Evolutionary conservation across 1,284 basidiomycete genomes (phyloP), one percentile per base, ranked within the genome.

Genomic region (Apiotrichum porosum): DNA sequence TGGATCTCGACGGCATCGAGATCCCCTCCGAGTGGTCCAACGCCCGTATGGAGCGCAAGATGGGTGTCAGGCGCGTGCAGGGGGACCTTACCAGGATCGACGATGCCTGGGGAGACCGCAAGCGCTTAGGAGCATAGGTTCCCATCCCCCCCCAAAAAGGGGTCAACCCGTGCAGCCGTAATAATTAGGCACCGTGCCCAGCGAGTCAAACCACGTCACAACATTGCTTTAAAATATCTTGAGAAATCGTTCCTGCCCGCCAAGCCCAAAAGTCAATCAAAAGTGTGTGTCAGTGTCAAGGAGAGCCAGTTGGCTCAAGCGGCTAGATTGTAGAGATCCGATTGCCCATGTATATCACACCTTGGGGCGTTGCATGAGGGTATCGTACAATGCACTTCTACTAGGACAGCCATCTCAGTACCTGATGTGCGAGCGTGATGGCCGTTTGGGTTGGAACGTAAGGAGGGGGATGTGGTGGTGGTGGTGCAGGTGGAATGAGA

Each of bases 1-100:
- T 78, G 40, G 72, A 74, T 52, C 57, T 78, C 32, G 76, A 78
- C 58, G 69, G 70, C 28, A 66, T 77, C 36, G 71, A 76, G 40
- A 71, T 77, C 26, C 72, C 71, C 4, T 51, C 51, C 12, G 65
- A 58, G 28, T 77, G 74, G 67, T 57, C 52, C 6, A 61, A 71
- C n/a, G 76, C 76, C 22, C 64, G 76, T 42, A 59, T 63, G 51
- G 74, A 71, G 54, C 61, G 76, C 45, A 78, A 78, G 56, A 69
- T 73, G 24, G 75, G 71, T 1, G 76, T 78, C 8, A 68, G 56
- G 56, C 56, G 54, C 21, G 70, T 77, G 13, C 76, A 78, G 58
- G 63, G 53, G n/a, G 64, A 68, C 44, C 58, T 77, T 49, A 73
- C 72, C 30, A 59, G 60, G 32, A 68, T 76, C 14, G 76, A 77